phyloP scores from a whole-genome alignment of 2,329 filamentous ascomycete genomes.

The Monilinia polystroma region DNA sequence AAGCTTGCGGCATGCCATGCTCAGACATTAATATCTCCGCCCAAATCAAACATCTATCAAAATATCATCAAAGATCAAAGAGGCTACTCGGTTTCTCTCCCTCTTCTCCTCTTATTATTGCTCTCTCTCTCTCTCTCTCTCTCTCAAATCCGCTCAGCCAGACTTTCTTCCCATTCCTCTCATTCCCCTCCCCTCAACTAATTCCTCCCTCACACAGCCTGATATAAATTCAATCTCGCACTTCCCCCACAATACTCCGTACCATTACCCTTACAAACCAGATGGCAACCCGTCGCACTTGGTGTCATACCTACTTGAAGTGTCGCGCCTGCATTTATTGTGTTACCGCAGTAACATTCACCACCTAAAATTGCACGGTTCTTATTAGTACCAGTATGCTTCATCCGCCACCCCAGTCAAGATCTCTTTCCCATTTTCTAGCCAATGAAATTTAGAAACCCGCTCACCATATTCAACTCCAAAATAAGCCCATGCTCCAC shows the following conservation, averaged over 20 bases:
- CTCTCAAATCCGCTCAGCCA: background rate
- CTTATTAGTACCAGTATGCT: background rate
- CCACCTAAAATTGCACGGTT: background rate
- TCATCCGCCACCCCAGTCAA: background rate
- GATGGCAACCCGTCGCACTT: background rate
- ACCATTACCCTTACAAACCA: background rate
- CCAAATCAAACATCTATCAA: background rate
- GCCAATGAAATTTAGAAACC: background rate
- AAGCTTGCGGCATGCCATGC: background rate
- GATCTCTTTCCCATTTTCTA: background rate
- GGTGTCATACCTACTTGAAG: background rate
- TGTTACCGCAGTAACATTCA: conserved; percentile 10
- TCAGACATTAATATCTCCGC: background rate
- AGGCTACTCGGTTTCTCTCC: too few species aligned
- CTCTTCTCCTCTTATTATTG: background rate
- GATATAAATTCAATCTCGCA: conserved; percentile 14
- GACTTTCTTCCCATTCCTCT: background rate
- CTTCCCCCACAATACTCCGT: conserved; percentile 8
- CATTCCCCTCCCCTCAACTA: background rate
- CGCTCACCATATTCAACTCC: conserved; percentile 42
- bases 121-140: too few species aligned
- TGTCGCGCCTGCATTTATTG: background rate
- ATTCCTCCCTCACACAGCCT: background rate
- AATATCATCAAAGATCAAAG: background rate
- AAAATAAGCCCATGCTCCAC: conserved; percentile 39